Evolutionary conservation across 148 eudicot species (phyloP).

Genomic region (Vaccinium vitisidaea): DNA sequence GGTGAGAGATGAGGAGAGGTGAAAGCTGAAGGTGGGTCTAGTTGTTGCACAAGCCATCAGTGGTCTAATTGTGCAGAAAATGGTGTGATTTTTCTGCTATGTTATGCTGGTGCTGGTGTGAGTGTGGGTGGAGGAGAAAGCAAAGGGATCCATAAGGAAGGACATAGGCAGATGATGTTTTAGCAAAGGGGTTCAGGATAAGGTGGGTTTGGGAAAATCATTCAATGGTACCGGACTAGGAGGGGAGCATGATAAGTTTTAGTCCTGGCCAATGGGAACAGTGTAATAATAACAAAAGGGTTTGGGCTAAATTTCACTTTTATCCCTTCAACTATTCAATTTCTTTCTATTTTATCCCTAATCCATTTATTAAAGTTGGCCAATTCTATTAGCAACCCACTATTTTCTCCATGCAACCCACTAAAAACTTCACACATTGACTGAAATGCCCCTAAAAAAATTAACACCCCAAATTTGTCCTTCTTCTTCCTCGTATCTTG

Average conservation of each 20-base stretch:
- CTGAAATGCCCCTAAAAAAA: too few relatives aligned
- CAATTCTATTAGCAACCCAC: too few relatives aligned
- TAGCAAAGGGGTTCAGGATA: background rate
- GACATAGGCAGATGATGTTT: constrained; percentile 12
- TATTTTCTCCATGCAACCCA: too few relatives aligned
- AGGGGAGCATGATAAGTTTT: background rate
- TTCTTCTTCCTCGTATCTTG: too few relatives aligned
- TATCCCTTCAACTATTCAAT: background rate
- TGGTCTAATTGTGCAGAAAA: background rate
- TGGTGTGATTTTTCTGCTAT: background rate
- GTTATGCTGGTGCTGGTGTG: background rate
- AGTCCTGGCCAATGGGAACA: background rate
- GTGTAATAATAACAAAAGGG: background rate
- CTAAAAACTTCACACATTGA: too few relatives aligned
- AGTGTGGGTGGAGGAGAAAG: constrained; percentile 6
- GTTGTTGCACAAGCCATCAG: constrained; percentile 33
- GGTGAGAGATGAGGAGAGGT: constrained; percentile 25
- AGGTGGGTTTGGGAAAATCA: constrained; percentile 3
- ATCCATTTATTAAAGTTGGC: too few relatives aligned
- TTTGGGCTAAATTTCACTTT: background rate
- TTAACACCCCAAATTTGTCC: too few relatives aligned
- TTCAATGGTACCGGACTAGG: background rate
- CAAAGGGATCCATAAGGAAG: constrained; percentile 12
- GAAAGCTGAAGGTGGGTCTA: constrained; percentile 31
- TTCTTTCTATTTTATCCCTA: background rate